Base-by-base conservation (phyloP, 2,329 filamentous ascomycete genomes). In the Zymoseptoria tritici region DNA sequence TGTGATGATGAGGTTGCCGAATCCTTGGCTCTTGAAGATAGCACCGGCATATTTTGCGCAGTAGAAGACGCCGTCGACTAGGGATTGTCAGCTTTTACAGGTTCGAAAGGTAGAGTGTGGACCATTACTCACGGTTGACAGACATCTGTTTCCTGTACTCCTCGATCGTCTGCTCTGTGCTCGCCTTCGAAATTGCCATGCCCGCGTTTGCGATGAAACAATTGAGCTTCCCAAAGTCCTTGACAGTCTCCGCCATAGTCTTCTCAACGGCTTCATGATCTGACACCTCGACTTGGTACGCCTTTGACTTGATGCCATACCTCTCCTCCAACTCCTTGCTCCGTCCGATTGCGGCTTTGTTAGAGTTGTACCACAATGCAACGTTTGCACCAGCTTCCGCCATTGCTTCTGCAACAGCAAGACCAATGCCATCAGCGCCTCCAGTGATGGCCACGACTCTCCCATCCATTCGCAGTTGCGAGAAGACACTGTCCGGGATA, bases 201-300 rank as follows among this genome's bases (percentile, higher is more conserved):
- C 92, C 92, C 51, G 92, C 92, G 29, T 91, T 95, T 29, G 92
- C 96, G 67, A 97, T 91, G 36, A 97, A 83, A 73, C 89, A 86
- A 76, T 96, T 91, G 65, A 97, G 88, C 73, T 87, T 87, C 73
- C 87, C 86, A 72, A 96, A 91, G 60, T 83, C 77, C 20, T 57
- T 24, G 49, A 91, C 73, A 62, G 91, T 71, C 83, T 81, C 78
- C 90, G 93, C 42, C 85, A 84, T 50, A 87, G 83, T 63, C 90
- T 80, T 51, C 95, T 81, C 66, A 83, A 83, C 68, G 82, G 72
- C 59, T 2, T 22, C 88, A 88, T 73, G 91, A 87, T 69, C 84
- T 83, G 72, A 87, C 80, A 36, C 89, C 89, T 77, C 95, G 88
- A 56, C 90, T 85, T 79, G 88, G 88, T 92, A 71, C 49, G 76